Percentiles rank a stretch among this genome's conserved stretches.
These are phyloP conservation scores for Silene latifolia DNA, from an alignment of 148 eudicot genomes.

Conservation along the genomic window DNA sequence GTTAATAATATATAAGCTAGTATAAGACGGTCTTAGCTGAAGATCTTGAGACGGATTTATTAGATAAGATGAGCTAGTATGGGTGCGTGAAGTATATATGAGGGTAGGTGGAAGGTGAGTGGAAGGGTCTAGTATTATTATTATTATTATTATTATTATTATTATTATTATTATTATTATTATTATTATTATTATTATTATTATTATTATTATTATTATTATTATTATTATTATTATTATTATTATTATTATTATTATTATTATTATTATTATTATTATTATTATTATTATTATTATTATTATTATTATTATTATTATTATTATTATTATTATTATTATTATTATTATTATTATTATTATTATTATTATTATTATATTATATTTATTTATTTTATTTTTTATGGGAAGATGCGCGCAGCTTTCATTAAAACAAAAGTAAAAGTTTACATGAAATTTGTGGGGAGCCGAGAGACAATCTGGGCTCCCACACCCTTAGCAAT, in stretches of 20 bases:
- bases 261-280: not conserved
- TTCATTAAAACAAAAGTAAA: no score
- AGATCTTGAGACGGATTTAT: no score
- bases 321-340: constrained; percentile 1
- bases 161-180: not conserved
- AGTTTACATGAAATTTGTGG: no score
- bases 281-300: not conserved
- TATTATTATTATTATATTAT: not conserved
- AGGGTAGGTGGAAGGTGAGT: no score
- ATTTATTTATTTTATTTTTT: not conserved
- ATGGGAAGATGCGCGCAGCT: no score
- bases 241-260: constrained; percentile 1
- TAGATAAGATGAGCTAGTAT: no score
- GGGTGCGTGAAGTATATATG: no score
- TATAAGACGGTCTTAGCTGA: no score
- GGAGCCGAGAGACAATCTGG: no score
- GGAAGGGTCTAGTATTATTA: no score
- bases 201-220: not conserved
- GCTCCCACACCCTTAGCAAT: no score
- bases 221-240: not conserved
- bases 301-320: constrained; percentile 1
- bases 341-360: not conserved
- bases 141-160: not conserved
- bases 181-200: not conserved
- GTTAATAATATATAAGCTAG: no score